These are phyloP conservation scores for Cercospora zeina DNA, from an alignment of 2,329 filamentous ascomycete species.

Conservation along the genomic window DNA sequence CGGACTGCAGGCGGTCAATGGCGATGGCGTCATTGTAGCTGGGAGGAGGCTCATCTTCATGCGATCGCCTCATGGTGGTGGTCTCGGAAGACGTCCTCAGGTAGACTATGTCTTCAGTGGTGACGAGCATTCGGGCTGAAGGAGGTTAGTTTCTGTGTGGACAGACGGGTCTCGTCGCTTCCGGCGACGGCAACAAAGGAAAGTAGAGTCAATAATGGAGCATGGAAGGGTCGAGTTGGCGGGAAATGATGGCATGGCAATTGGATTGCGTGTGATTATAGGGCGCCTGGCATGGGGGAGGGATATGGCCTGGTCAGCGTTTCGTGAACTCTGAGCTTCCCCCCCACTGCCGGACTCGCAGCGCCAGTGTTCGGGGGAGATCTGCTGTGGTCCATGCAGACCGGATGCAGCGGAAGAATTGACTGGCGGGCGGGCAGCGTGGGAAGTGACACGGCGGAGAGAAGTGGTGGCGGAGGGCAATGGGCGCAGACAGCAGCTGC, in stretches of 20 bases:
- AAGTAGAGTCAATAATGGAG: constrained; percentile 4
- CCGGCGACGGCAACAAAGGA: constrained; percentile 8
- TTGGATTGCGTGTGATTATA: constrained; percentile 8
- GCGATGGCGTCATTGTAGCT: constrained; percentile 23
- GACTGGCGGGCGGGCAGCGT: background rate
- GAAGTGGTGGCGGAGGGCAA: background rate
- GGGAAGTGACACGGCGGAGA: background rate
- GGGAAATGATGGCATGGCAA: constrained; percentile 14
- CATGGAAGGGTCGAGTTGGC: background rate
- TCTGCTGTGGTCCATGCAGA: constrained; percentile 8
- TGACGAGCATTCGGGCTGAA: constrained; percentile 11
- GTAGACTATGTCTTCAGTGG: constrained; percentile 20
- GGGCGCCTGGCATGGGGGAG: constrained; percentile 2
- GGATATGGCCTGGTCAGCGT: constrained; percentile 7
- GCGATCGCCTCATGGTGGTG: constrained; percentile 17
- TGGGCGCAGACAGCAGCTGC: background rate
- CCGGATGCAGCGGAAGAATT: constrained; percentile 9
- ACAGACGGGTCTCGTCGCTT: constrained; percentile 6
- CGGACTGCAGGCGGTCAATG: constrained; percentile 14
- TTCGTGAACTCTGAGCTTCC: constrained; percentile 10
- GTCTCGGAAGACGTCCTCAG: constrained; percentile 18
- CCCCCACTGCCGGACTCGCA: constrained; percentile 8
- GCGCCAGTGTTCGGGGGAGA: background rate
- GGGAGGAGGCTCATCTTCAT: constrained; percentile 15
- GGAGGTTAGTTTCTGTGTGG: background rate